Evolutionary conservation across 306 rosid species (phyloP), one percentile per base, ranked within the genome.

Genomic region (Psophocarpus tetragonolobus): DNA sequence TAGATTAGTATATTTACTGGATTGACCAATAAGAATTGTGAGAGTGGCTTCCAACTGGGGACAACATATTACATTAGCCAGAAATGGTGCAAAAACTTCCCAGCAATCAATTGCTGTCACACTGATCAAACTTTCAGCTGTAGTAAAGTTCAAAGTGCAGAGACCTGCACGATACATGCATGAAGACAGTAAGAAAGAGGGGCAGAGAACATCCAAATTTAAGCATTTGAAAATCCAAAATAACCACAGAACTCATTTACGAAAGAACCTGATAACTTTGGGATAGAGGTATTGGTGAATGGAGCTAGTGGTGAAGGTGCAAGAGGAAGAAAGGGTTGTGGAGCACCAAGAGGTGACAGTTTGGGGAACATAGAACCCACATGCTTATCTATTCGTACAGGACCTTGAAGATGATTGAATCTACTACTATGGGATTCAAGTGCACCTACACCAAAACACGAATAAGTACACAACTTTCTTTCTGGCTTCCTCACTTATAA

Each of bases 41-140:
- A 95, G 90, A 73, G 99, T 92, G 41, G 99, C 99, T 82, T 91
- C 96, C 83, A 92, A 80, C 84, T 95, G 99, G 4, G 99, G 99
- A 87, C 99, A 95, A 66, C 99, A 95, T 27, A 92, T 92, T 71
- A 91, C 92, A 75, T 95, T 95, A 64, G 99, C 99, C 83, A 90
- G 84, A 73, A 80, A 71, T 33, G 97, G 91, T 2, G 97, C 97
- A 84, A 92, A 95, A 81, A 68, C 83, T 3, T 87, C 88, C 90
- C 93, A 95, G 80, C 99, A 95, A 83, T 95, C 99, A 78, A 86
- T 78, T 23, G 99, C 91, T 1, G 99, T 92, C 74, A 66, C 54
- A 64, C 87, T 84, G 88, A 92, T 89, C 91, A 95, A 84, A 86
- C 85, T 87, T 84, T 84, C 86, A 39, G 97, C 87, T 74, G 88